A percentile compares a stretch with the other conserved stretches of the same genome.
Evolutionary conservation across 768 basidiomycete genomes (phyloP).

Genomic region (Mycena chlorophos): DNA sequence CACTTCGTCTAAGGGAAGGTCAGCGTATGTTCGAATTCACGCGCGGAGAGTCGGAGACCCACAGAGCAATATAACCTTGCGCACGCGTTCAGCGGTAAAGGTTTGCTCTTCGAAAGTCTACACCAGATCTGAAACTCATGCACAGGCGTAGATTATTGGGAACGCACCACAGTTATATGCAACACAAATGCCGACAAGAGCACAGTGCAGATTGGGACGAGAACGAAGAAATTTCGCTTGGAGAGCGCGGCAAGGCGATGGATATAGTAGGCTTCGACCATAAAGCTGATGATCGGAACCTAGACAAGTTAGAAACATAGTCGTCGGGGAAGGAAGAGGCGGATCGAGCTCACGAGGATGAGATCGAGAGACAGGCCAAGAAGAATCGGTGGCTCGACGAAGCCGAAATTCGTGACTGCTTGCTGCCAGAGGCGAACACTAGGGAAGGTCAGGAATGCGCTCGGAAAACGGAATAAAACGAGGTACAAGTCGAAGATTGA

Average conservation of each 20-base stretch:
- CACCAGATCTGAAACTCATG: not conserved
- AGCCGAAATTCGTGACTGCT: not conserved
- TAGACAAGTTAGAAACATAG: too few relatives aligned
- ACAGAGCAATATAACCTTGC: not conserved
- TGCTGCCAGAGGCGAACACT: not conserved
- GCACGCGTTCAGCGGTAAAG: not conserved
- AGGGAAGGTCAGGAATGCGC: not conserved
- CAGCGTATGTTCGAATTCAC: not conserved
- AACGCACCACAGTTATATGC: not conserved
- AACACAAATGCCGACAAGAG: not conserved
- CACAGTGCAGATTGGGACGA: not conserved
- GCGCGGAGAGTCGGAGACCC: not conserved
- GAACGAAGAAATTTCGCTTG: not conserved
- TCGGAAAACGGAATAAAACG: not conserved
- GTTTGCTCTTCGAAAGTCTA: not conserved
- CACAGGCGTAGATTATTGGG: too few relatives aligned
- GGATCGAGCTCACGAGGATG: not conserved
- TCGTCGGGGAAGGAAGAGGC: not conserved
- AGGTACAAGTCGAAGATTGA: not conserved
- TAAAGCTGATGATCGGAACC: not conserved
- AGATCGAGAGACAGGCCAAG: not conserved
- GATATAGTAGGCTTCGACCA: not conserved
- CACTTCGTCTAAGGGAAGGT: not conserved
- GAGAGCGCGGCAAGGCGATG: not conserved
- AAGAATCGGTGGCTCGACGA: not conserved